phyloP scores from a whole-genome alignment of 2,329 filamentous ascomycete genomes.

The Aspergillus pseudonomiae region DNA sequence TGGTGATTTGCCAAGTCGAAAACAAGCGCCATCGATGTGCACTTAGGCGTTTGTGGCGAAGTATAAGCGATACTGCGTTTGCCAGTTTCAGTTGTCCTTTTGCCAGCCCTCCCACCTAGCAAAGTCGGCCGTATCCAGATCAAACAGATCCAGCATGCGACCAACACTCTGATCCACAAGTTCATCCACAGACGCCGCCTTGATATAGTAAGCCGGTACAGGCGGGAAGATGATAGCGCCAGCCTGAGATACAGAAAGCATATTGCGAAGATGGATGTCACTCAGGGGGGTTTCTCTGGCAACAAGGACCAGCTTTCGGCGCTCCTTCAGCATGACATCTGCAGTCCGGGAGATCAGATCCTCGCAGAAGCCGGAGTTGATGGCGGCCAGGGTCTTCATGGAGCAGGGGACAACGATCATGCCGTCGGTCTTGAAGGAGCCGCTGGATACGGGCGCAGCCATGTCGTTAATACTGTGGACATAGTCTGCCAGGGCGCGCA shows the following conservation, averaged over 20 bases:
- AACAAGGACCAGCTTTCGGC: conserved; percentile 43
- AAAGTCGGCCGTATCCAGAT: conserved; percentile 46
- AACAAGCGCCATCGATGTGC: no score
- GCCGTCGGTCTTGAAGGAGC: conserved; percentile 47
- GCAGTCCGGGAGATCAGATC: conserved; percentile 52
- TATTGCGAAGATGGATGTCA: conserved; percentile 52
- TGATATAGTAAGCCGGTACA: conserved; percentile 50
- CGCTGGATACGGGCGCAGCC: conserved; percentile 49
- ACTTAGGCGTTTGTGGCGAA: no score
- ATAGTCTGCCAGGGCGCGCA: conserved; percentile 44
- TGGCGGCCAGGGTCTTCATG: conserved; percentile 53
- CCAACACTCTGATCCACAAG: conserved; percentile 51
- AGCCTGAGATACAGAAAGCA: conserved; percentile 42
- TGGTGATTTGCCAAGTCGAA: no score
- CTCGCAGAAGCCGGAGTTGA: conserved; percentile 47
- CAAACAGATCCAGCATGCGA: conserved; percentile 51
- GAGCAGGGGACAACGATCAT: conserved; percentile 55
- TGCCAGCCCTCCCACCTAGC: conserved; percentile 32
- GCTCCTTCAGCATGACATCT: conserved; percentile 53
- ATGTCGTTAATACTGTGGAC: conserved; percentile 48
- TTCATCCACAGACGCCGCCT: conserved; percentile 44
- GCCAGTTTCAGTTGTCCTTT: conserved; percentile 5
- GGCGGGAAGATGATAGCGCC: conserved; percentile 51
- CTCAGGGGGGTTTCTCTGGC: conserved; percentile 52
- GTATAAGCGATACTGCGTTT: no score